These are phyloP conservation scores for Musa troglodytarum DNA, from an alignment of 176 grass and related monocot species.

Conservation along the genomic window DNA sequence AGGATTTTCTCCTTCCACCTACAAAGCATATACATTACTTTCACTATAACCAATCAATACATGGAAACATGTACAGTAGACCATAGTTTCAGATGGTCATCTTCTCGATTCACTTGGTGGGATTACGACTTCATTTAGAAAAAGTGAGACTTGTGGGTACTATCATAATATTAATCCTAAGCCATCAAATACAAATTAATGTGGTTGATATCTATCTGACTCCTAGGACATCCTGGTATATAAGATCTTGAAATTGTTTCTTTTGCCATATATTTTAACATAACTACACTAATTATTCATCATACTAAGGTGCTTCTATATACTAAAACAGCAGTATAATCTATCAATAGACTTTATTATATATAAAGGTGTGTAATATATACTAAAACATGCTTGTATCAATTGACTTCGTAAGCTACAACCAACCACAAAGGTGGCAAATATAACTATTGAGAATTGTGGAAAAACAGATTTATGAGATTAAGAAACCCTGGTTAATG, in stretches of 20 bases:
- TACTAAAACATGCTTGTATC: too few relatives aligned
- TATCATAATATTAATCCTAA: background rate
- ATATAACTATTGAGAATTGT: background rate
- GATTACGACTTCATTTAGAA: background rate
- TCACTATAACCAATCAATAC: too few relatives aligned
- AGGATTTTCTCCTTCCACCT: constrained; percentile 85
- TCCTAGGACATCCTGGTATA: background rate
- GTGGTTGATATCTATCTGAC: background rate
- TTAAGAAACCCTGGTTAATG: background rate
- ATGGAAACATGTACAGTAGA: background rate
- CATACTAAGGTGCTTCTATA: too few relatives aligned
- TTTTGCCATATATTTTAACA: background rate
- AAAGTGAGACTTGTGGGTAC: background rate
- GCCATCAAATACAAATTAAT: background rate
- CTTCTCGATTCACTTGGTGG: background rate
- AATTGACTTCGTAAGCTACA: too few relatives aligned
- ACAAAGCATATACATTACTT: constrained; percentile 1
- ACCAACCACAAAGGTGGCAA: too few relatives aligned
- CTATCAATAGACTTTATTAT: too few relatives aligned
- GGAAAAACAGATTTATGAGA: background rate
- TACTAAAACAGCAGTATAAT: too few relatives aligned
- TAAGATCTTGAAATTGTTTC: background rate
- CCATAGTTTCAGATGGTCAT: background rate
- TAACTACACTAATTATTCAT: too few relatives aligned
- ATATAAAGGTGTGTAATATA: too few relatives aligned